A percentile compares a stretch with the other conserved stretches of the same genome.
These are phyloP conservation scores for Poronia punctata DNA, from an alignment of 495 filamentous ascomycete species.

Conservation along the genomic window DNA sequence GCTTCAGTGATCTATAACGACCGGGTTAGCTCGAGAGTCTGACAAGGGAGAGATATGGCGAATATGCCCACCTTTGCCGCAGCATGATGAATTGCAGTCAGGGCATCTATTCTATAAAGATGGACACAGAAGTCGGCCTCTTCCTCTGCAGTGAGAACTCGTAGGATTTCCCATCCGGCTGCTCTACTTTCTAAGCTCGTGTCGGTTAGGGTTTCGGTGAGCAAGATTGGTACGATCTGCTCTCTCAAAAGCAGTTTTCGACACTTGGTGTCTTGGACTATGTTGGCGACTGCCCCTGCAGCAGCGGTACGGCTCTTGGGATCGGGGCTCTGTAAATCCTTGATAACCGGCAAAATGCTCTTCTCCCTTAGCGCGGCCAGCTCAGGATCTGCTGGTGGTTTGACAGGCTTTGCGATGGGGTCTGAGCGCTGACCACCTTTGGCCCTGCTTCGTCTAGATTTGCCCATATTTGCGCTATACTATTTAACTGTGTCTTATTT, in stretches of 20 bases:
- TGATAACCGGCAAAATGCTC: constrained; percentile 51
- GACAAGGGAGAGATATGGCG: neutral
- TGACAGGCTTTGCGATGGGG: constrained; percentile 43
- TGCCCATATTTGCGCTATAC: constrained; percentile 28
- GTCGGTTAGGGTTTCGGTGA: constrained; percentile 55
- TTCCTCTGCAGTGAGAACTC: constrained; percentile 50
- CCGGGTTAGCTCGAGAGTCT: constrained; percentile 8
- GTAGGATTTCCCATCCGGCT: constrained; percentile 54
- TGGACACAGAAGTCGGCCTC: constrained; percentile 57
- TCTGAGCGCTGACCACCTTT: constrained; percentile 31
- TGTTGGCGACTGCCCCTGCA: constrained; percentile 48
- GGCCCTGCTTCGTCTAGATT: constrained; percentile 34
- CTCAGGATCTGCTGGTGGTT: constrained; percentile 48
- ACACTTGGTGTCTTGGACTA: constrained; percentile 50
- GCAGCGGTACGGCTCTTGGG: constrained; percentile 46
- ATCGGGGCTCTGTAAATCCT: constrained; percentile 48
- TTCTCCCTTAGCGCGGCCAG: constrained; percentile 48
- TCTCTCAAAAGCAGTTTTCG: constrained; percentile 54
- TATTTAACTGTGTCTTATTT: neutral
- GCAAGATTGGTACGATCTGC: constrained; percentile 50
- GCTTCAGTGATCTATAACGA: constrained; percentile 34
- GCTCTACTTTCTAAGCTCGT: constrained; percentile 48
- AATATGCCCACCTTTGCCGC: constrained; percentile 38
- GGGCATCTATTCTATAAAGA: constrained; percentile 48
- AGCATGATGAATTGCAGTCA: constrained; percentile 48